Base-by-base conservation (phyloP, 1,139 yeast genomes). In the Neolecta irregularis region DNA sequence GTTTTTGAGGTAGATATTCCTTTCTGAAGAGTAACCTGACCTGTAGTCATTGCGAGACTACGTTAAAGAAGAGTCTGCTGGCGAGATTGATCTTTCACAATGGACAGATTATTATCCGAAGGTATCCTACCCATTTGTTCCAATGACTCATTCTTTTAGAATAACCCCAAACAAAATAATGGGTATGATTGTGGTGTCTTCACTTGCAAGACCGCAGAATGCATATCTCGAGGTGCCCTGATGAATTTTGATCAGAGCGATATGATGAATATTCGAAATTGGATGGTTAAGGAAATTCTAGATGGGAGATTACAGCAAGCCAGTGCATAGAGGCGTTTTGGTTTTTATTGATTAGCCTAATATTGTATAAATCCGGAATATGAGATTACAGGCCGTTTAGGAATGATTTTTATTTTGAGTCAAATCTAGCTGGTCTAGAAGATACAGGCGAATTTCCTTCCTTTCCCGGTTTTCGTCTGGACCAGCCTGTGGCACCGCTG, bases 101-200 rank as follows among this genome's bases (percentile, higher is more conserved):
- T 46, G 48, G 48, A 34, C 33, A 15, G 41, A 45, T 13, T 41
- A 41, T 44, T 24, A 45, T 30, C 31, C 49, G 22, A 24, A 28
- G 31, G 31, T 28, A 20, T 28, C 7, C 22, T 7, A 20, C 22
- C 20, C 8, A 20, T 47, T 6, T 23, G 37, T 4, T 42, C 47
- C 24, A 62, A 36, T 56, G 72, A 46, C 13, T 35, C 26, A 29
- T 24, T 39, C 11, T 24, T 32, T 16, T 20, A 33, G 24, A 59
- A 63, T 18, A 69, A 85, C 24, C 98, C 98, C 0, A 81, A 75
- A 46, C 99, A 91, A 53, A 61, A 65, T 22, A 91, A 91, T 52
- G 95, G 95, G 0, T 79, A 55, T 46, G 99, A 91, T 53, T 91
- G 99, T 58, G 99, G 99, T 1, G 93, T 88, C 1, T 88, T 85